A percentile compares a stretch with the other conserved stretches of the same genome.
Conservation (phyloP, 495 filamentous ascomycete species). For the Neurospora sp. region DNA sequence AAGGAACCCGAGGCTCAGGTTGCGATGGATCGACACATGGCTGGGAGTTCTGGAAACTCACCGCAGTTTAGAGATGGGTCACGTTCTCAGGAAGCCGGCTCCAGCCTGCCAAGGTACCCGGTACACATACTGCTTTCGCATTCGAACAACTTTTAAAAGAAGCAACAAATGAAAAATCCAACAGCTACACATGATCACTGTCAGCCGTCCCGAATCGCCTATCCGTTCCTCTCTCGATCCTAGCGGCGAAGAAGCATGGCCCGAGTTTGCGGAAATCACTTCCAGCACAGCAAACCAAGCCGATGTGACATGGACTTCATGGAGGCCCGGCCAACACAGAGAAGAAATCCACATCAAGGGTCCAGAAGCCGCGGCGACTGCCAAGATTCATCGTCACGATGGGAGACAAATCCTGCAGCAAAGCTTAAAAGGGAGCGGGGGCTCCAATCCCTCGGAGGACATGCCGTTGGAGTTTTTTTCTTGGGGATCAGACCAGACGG, state of each 20-base stretch:
- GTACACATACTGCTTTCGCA: background rate
- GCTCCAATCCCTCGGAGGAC: background rate
- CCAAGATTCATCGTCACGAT: background rate
- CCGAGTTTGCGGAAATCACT: background rate
- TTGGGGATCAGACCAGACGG: background rate
- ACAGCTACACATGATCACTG: background rate
- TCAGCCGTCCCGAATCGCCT: background rate
- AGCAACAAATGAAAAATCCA: background rate
- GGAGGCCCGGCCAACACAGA: background rate
- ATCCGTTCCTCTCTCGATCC: background rate
- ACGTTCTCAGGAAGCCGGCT: background rate
- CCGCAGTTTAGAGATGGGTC: background rate
- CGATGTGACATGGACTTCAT: background rate
- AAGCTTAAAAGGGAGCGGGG: background rate
- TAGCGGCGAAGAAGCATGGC: background rate
- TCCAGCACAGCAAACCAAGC: background rate
- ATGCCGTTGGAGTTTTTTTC: background rate
- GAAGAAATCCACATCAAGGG: background rate
- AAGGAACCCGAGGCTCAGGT: background rate
- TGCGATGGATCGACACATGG: background rate
- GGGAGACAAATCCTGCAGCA: background rate
- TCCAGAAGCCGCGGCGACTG: background rate
- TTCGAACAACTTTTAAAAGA: background rate
- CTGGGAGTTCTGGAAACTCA: background rate
- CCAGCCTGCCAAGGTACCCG: background rate